phyloP scores from a whole-genome alignment of 2,329 filamentous ascomycete species.

The Esteya vermicola region DNA sequence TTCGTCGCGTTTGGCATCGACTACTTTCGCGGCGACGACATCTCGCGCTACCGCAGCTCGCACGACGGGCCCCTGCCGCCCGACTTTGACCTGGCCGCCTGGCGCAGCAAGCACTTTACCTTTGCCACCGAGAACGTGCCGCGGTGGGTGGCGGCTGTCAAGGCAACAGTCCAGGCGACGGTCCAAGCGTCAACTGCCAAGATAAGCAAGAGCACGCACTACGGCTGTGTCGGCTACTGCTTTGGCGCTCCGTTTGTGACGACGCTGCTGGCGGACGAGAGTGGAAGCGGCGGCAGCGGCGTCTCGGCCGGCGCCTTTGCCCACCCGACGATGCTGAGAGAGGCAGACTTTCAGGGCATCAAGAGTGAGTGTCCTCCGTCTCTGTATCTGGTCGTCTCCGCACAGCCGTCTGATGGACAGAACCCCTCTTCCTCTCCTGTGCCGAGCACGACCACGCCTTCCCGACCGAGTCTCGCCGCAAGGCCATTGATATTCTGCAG shows the following conservation, averaged over 20 bases:
- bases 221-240: slow-evolving; percentile 26
- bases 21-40: slow-evolving; percentile 15
- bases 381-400: neutral
- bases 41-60: slow-evolving; percentile 14
- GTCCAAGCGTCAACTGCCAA: too few relatives aligned
- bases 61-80: slow-evolving; percentile 16
- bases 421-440: slow-evolving; percentile 30
- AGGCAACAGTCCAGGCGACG: slow-evolving; percentile 18
- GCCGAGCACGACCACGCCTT: slow-evolving; percentile 31
- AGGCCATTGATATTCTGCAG: slow-evolving; percentile 27
- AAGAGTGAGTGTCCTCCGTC: slow-evolving; percentile 15
- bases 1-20: slow-evolving; percentile 10
- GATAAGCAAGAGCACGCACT: too few relatives aligned
- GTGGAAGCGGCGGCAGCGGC: too few relatives aligned
- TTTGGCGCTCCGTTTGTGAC: slow-evolving; percentile 30
- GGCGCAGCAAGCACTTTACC: slow-evolving; percentile 28
- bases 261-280: slow-evolving; percentile 22
- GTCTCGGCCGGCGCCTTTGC: slow-evolving; percentile 32
- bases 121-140: slow-evolving; percentile 29
- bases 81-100: slow-evolving; percentile 31
- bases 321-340: slow-evolving; percentile 34
- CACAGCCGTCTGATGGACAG: slow-evolving; percentile 10
- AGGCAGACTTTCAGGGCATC: slow-evolving; percentile 26
- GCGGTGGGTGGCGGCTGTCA: slow-evolving; percentile 26
- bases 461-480: slow-evolving; percentile 19